phyloP scores from a whole-genome alignment of 768 basidiomycete species.

The Xanthoconium stramineum region DNA sequence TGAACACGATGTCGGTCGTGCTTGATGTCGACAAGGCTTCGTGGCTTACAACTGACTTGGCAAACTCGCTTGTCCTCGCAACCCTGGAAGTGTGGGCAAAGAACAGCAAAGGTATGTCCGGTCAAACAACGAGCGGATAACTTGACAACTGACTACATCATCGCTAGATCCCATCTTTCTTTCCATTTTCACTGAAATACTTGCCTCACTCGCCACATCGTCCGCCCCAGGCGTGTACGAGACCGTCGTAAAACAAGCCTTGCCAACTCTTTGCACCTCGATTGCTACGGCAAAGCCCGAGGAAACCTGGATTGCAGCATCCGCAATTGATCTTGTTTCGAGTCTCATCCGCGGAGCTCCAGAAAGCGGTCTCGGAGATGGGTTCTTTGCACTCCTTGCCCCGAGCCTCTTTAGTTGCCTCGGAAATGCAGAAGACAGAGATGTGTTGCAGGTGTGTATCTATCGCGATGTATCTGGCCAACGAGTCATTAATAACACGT shows the following conservation, averaged over 20 bases:
- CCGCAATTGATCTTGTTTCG: slow-evolving; percentile 79
- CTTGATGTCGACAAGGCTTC: slow-evolving; percentile 68
- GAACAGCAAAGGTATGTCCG: slow-evolving; percentile 70
- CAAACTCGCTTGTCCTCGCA: slow-evolving; percentile 60
- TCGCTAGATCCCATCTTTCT: slow-evolving; percentile 81
- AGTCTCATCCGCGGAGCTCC: slow-evolving; percentile 68
- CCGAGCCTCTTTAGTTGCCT: slow-evolving; percentile 73
- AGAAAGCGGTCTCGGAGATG: slow-evolving; percentile 66
- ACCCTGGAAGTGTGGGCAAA: slow-evolving; percentile 81
- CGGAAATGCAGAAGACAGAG: slow-evolving; percentile 74
- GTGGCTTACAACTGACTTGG: slow-evolving; percentile 70
- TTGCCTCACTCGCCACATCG: slow-evolving; percentile 66
- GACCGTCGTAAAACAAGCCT: slow-evolving; percentile 64
- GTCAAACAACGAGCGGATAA: not conserved
- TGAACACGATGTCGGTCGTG: slow-evolving; percentile 81
- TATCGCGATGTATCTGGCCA: not conserved
- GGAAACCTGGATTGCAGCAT: slow-evolving; percentile 73
- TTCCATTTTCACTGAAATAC: slow-evolving; percentile 79
- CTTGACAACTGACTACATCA: slow-evolving; percentile 1
- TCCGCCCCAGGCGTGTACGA: slow-evolving; percentile 61
- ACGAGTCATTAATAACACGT: not conserved
- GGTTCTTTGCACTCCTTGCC: slow-evolving; percentile 74
- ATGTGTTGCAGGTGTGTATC: slow-evolving; percentile 64
- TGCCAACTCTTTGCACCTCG: slow-evolving; percentile 69
- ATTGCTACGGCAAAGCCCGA: slow-evolving; percentile 54